Evolutionary conservation across 129 eudicot genomes (phyloP).

Genomic region (Pittosporum tobira): DNA sequence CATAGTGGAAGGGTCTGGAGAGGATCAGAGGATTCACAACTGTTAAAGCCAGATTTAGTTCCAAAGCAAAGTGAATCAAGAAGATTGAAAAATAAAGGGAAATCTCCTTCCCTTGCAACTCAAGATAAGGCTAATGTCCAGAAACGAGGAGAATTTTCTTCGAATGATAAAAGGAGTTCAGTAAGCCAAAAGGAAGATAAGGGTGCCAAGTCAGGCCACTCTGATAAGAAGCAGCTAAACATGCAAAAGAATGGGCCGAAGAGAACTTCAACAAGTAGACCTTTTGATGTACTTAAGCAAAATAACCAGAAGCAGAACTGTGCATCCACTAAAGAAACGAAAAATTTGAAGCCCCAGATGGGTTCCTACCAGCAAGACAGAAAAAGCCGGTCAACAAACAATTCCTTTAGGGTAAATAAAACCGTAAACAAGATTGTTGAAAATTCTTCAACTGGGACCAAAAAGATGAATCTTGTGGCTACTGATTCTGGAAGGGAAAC

Average conservation of each 20-base stretch:
- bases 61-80: slow-evolving; percentile 29
- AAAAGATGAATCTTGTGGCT: slow-evolving; percentile 26
- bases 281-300: slow-evolving; percentile 55
- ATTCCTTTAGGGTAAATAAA: slow-evolving; percentile 28
- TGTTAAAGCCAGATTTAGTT: too few relatives aligned
- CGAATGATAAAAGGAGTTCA: slow-evolving; percentile 35
- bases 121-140: slow-evolving; percentile 36
- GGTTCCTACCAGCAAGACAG: slow-evolving; percentile 38
- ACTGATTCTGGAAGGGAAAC: slow-evolving; percentile 39
- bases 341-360: slow-evolving; percentile 27
- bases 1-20: slow-evolving; percentile 34
- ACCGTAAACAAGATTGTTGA: slow-evolving; percentile 47
- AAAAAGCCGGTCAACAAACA: slow-evolving; percentile 28
- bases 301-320: slow-evolving; percentile 82
- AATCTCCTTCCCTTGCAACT: slow-evolving; percentile 38
- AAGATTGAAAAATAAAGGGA: slow-evolving; percentile 45
- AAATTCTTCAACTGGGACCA: slow-evolving; percentile 29
- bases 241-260: slow-evolving; percentile 42
- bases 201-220: slow-evolving; percentile 22
- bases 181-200: slow-evolving; percentile 43
- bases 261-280: slow-evolving; percentile 34
- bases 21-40: too few relatives aligned
- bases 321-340: slow-evolving; percentile 29
- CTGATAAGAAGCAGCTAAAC: slow-evolving; percentile 26
- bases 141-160: slow-evolving; percentile 37